Conservation (phyloP, 2,329 filamentous ascomycete species). For the Metarhizium brunneum region DNA sequence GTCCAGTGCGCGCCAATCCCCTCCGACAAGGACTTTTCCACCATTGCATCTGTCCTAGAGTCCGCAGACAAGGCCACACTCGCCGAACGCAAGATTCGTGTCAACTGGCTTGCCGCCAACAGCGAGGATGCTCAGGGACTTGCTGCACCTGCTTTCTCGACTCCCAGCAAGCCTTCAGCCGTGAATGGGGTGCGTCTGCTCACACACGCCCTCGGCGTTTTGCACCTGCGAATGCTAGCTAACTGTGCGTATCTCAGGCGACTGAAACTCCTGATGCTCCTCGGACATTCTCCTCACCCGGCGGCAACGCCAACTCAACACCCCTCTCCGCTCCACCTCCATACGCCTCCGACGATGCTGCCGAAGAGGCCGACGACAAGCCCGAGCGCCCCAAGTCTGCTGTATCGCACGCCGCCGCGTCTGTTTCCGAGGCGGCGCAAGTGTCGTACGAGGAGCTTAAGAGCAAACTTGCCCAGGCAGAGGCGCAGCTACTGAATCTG, state of each 20-base stretch:
- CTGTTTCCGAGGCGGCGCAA: conserved; percentile 35
- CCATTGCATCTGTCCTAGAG: conserved; percentile 74
- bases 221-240: conserved; percentile 1
- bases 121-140: conserved; percentile 24
- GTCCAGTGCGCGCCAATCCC: conserved; percentile 85
- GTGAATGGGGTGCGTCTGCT: conserved; percentile 30
- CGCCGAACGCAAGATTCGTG: conserved; percentile 92
- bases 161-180: conserved; percentile 31
- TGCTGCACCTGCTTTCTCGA: conserved; percentile 17
- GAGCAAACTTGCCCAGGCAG: conserved; percentile 64
- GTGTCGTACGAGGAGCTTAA: conserved; percentile 52
- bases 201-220: background rate
- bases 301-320: conserved; percentile 21
- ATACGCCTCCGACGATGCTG: conserved; percentile 24
- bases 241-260: conserved; percentile 13
- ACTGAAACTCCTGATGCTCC: conserved; percentile 35
- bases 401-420: conserved; percentile 32
- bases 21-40: conserved; percentile 73
- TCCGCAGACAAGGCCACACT: conserved; percentile 69
- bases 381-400: conserved; percentile 18
- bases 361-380: conserved; percentile 21
- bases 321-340: conserved; percentile 23
- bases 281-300: conserved; percentile 36
- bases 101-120: conserved; percentile 67
- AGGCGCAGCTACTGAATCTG: conserved; percentile 61